These are phyloP conservation scores for Pontederia crassipes DNA, from an alignment of 176 grass and related monocot species.

Conservation along the genomic window DNA sequence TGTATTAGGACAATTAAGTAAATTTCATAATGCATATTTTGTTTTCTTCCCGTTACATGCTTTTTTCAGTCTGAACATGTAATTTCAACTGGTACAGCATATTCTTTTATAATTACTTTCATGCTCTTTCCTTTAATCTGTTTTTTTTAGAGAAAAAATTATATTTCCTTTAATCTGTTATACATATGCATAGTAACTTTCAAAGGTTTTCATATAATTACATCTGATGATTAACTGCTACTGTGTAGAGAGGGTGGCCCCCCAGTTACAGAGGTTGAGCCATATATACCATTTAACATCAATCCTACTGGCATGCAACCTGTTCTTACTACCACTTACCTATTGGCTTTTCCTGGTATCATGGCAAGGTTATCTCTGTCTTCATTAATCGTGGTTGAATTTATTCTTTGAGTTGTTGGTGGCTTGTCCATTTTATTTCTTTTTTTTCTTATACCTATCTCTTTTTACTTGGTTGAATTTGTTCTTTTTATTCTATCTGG, in stretches of 20 bases:
- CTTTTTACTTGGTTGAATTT: background rate
- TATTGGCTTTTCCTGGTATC: conserved; percentile 87
- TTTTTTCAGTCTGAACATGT: no score
- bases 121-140: no score
- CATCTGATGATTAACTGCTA: background rate
- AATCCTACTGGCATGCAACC: conserved; percentile 95
- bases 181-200: no score
- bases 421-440: background rate
- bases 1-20: no score
- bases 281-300: conserved; percentile 96
- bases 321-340: conserved; percentile 79
- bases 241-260: conserved; percentile 35
- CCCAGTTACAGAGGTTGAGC: conserved; percentile 84
- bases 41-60: background rate
- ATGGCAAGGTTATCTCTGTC: conserved; percentile 60
- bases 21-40: background rate
- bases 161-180: no score
- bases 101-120: no score
- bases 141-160: no score
- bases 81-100: no score
- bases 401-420: background rate
- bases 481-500: background rate
- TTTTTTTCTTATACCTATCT: no score
- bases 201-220: background rate
- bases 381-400: background rate